phyloP scores from a whole-genome alignment of 2,329 filamentous ascomycete genomes.

The Aspergillus pseudonomiae region DNA sequence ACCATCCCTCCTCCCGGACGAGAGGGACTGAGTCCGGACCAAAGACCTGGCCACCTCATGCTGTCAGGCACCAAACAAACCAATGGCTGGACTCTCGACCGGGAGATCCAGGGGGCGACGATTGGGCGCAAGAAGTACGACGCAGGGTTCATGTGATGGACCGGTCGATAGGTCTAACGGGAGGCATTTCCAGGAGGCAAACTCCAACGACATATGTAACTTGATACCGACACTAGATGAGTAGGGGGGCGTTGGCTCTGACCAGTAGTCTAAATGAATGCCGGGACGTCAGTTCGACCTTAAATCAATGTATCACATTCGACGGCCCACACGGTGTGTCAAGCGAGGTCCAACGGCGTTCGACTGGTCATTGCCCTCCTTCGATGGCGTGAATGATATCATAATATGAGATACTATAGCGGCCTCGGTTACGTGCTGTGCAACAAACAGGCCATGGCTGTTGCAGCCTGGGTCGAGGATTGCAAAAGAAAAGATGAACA shows the following conservation, averaged over 20 bases:
- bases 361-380: not conserved
- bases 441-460: not conserved
- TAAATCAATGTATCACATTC: conserved; percentile 7
- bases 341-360: not conserved
- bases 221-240: not conserved
- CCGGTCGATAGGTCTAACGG: conserved; percentile 2
- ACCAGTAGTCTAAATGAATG: conserved; percentile 3
- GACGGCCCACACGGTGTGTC: not conserved
- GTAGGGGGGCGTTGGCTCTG: not conserved
- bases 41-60: not conserved
- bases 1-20: not conserved
- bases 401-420: not conserved
- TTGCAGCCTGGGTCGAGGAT: not conserved
- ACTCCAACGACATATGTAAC: not conserved
- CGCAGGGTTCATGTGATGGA: not conserved
- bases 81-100: not conserved
- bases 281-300: not conserved
- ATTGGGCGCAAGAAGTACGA: conserved; percentile 3
- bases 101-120: not conserved
- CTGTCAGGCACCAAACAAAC: conserved; percentile 3
- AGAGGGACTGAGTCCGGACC: not conserved
- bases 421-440: not conserved
- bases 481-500: not conserved
- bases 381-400: not conserved
- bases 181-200: not conserved